phyloP scores from a whole-genome alignment of 2,329 filamentous ascomycete species.

The Dothistroma septosporum region DNA sequence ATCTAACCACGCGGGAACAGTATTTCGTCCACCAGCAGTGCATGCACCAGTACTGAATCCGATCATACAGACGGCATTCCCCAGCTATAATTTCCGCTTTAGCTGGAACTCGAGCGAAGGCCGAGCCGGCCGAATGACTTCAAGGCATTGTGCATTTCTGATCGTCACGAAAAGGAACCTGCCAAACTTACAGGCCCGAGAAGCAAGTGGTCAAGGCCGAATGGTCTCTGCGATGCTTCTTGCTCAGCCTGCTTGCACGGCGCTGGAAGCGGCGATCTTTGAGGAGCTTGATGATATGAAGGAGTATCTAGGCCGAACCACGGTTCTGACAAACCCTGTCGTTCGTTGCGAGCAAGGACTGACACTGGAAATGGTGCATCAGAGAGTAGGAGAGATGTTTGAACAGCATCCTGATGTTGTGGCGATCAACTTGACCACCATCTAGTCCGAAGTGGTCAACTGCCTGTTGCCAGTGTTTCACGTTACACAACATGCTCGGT shows the following conservation, averaged over 20 bases:
- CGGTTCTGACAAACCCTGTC: conserved; percentile 12
- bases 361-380: conserved; percentile 23
- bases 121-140: not conserved
- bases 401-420: conserved; percentile 22
- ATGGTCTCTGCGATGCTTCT: conserved; percentile 23
- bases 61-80: conserved; percentile 22
- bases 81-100: conserved; percentile 24
- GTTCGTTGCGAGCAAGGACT: conserved; percentile 20
- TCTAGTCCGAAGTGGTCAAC: not conserved
- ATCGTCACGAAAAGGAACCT: conserved; percentile 22
- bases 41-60: conserved; percentile 21
- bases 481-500: too few species aligned
- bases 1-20: not conserved
- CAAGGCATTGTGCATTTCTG: conserved; percentile 19
- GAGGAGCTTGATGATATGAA: conserved; percentile 24
- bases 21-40: not conserved
- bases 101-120: conserved; percentile 20
- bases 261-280: conserved; percentile 21
- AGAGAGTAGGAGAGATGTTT: conserved; percentile 20
- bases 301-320: conserved; percentile 23
- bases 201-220: conserved; percentile 8
- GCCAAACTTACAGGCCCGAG: conserved; percentile 5
- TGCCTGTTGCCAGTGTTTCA: too few species aligned
- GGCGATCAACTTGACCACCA: conserved; percentile 17
- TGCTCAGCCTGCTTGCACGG: conserved; percentile 22